Percentiles rank a stretch among this genome's conserved stretches.
Conservation (phyloP, 202 grass and related monocot genomes). For the Zizania palustris region DNA sequence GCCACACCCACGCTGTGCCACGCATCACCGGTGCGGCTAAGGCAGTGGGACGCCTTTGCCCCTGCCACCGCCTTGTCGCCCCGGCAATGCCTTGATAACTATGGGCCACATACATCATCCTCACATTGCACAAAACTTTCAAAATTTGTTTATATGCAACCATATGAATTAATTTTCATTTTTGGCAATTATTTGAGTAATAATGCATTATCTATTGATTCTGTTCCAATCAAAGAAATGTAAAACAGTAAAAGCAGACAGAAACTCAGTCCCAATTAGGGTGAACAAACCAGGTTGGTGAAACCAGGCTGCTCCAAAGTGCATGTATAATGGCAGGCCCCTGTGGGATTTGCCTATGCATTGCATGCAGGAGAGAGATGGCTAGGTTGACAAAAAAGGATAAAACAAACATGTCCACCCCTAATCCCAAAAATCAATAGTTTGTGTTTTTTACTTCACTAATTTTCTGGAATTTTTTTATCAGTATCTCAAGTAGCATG, state of each 20-base stretch:
- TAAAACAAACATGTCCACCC: too few species aligned
- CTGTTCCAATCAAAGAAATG: neutral
- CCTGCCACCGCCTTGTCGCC: too few species aligned
- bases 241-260: neutral
- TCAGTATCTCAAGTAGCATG: slow-evolving; percentile 10
- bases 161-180: neutral
- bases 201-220: neutral
- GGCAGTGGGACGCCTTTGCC: too few species aligned
- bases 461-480: neutral
- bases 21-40: too few species aligned
- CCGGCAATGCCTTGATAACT: too few species aligned
- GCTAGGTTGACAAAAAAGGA: too few species aligned
- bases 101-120: neutral
- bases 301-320: too few species aligned
- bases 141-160: neutral
- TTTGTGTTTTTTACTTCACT: neutral
- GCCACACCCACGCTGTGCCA: too few species aligned
- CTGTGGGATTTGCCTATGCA: too few species aligned
- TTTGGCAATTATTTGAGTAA: slow-evolving; percentile 8
- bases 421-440: neutral
- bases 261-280: neutral
- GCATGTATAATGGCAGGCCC: too few species aligned
- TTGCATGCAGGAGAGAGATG: too few species aligned
- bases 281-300: too few species aligned
- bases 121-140: neutral